These are phyloP conservation scores for Lithospermum erythrorhizon DNA, from an alignment of 257 asterid species.

Conservation along the genomic window DNA sequence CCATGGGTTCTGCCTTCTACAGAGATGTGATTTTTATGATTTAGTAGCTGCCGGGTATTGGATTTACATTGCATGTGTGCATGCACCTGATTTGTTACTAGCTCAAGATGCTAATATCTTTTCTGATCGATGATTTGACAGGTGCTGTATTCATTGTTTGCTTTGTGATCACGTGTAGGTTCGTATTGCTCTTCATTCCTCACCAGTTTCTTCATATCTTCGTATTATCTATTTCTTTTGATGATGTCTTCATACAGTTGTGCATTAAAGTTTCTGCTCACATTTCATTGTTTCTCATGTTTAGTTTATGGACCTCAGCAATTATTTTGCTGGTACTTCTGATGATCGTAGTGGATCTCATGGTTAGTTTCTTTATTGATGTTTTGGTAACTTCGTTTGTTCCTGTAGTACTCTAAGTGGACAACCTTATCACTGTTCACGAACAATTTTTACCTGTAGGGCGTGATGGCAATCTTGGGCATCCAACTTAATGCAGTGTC, in stretches of 20 bases:
- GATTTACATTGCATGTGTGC: not conserved
- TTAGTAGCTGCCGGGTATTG: not conserved
- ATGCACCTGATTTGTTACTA: not conserved
- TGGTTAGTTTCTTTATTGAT: constrained; percentile 40
- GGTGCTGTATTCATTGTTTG: constrained; percentile 92
- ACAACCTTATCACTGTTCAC: constrained; percentile 9
- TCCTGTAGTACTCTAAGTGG: not conserved
- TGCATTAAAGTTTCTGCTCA: constrained; percentile 4
- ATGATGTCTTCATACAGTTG: constrained; percentile 8
- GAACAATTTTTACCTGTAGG: constrained; percentile 35
- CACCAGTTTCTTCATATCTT: not conserved
- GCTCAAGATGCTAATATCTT: constrained; percentile 4
- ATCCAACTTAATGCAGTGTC: constrained; percentile 92
- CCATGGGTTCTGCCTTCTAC: no score
- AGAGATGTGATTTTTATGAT: not conserved
- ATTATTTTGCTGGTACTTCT: constrained; percentile 75
- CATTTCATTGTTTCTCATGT: constrained; percentile 9
- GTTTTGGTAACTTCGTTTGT: not conserved
- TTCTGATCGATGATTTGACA: constrained; percentile 21
- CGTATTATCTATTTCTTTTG: not conserved
- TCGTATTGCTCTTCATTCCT: constrained; percentile 11
- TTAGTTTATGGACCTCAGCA: constrained; percentile 91
- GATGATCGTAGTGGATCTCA: constrained; percentile 86
- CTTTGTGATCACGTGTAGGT: constrained; percentile 91
- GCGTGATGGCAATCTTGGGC: constrained; percentile 79